Percentiles rank a stretch among this genome's conserved stretches.
Evolutionary conservation across 495 filamentous ascomycete genomes (phyloP).

Genomic region (Rhypophila decipiens): DNA sequence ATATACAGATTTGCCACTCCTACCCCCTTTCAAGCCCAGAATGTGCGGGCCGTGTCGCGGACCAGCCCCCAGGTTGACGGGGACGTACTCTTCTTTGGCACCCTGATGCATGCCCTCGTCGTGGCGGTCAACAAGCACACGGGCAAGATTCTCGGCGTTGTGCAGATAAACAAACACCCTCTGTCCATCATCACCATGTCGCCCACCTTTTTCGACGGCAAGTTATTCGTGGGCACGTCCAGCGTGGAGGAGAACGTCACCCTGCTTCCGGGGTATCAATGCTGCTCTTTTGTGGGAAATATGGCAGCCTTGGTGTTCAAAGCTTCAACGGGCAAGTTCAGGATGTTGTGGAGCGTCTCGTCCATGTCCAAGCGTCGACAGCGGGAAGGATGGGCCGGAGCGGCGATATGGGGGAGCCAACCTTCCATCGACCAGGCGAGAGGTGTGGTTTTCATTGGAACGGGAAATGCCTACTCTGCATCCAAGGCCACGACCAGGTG

Average conservation of each 20-base stretch:
- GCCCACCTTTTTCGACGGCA: conserved; percentile 26
- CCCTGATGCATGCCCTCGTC: conserved; percentile 21
- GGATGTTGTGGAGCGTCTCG: conserved; percentile 19
- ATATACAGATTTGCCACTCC: conserved; percentile 17
- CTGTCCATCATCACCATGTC: conserved; percentile 25
- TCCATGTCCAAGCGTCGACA: conserved; percentile 7
- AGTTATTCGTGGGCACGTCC: conserved; percentile 25
- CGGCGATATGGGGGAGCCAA: conserved; percentile 32
- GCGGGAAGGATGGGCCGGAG: conserved; percentile 22
- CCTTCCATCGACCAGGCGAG: conserved; percentile 28
- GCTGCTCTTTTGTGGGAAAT: conserved; percentile 31
- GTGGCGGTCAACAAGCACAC: conserved; percentile 22
- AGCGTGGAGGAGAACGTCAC: conserved; percentile 20
- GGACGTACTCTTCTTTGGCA: conserved; percentile 28
- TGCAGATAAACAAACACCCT: conserved; percentile 27
- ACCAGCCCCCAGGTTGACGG: conserved; percentile 27
- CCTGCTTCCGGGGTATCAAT: conserved; percentile 18
- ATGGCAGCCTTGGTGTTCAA: conserved; percentile 21
- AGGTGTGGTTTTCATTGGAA: conserved; percentile 30
- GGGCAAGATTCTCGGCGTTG: conserved; percentile 12
- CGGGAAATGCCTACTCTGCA: conserved; percentile 29
- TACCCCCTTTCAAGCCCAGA: conserved; percentile 5
- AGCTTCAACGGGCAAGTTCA: conserved; percentile 9
- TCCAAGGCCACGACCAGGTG: conserved; percentile 11
- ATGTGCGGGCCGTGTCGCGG: not conserved